Evolutionary conservation across 805 yeast species (phyloP).

Genomic region (Barnettozyma populi): DNA sequence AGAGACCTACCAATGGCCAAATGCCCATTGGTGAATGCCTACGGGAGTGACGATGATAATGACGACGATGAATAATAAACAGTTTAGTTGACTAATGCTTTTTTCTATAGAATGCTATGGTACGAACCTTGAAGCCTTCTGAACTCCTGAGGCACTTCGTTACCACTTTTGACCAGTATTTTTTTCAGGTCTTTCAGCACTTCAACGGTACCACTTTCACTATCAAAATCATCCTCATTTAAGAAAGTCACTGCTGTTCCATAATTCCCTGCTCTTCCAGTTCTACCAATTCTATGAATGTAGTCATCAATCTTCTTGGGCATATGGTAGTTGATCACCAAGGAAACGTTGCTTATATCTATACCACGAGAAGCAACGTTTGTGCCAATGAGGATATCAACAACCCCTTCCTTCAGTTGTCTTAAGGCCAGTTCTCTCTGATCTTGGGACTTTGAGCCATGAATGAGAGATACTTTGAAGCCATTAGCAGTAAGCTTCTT

Average conservation of each 20-base stretch:
- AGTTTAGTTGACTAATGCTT: background rate
- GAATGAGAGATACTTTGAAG: conserved; percentile 56
- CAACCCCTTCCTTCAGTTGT: conserved; percentile 48
- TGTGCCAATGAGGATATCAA: conserved; percentile 76
- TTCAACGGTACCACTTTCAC: conserved; percentile 36
- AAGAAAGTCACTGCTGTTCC: conserved; percentile 78
- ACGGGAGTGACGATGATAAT: conserved; percentile 8
- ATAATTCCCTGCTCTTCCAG: conserved; percentile 86
- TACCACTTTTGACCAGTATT: conserved; percentile 18
- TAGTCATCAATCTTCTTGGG: conserved; percentile 72
- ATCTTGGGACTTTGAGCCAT: conserved; percentile 83
- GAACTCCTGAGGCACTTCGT: conserved; percentile 20
- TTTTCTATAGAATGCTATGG: conserved; percentile 9
- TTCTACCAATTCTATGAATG: conserved; percentile 91
- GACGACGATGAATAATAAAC: background rate
- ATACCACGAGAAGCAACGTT: conserved; percentile 96
- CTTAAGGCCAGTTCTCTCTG: conserved; percentile 75
- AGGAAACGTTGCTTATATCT: conserved; percentile 80
- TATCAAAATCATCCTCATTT: conserved; percentile 50
- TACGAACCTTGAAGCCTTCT: conserved; percentile 10
- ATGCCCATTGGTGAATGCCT: conserved; percentile 3
- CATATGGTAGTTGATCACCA: conserved; percentile 87
- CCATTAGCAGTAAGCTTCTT: conserved; percentile 42
- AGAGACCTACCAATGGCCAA: background rate
- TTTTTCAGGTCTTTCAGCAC: conserved; percentile 19